These are phyloP conservation scores for Wickerhamiella parazyma DNA, from an alignment of 805 yeast species.

Conservation along the genomic window DNA sequence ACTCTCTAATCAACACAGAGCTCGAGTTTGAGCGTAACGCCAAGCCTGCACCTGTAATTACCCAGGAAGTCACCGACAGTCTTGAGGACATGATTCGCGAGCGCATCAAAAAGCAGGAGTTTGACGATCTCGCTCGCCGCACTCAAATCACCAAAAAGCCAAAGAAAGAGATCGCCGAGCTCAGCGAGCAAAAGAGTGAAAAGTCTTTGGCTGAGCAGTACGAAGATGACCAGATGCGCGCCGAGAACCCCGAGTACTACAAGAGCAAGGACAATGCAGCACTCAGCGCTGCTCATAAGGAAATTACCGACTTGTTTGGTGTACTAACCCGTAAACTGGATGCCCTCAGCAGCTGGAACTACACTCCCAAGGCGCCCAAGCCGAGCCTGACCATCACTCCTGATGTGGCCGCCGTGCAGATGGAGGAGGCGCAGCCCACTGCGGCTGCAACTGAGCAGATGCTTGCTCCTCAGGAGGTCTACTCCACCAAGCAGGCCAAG, in stretches of 20 bases:
- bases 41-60: constrained; percentile 91
- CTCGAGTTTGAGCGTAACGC: constrained; percentile 86
- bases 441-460: constrained; percentile 58
- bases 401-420: constrained; percentile 63
- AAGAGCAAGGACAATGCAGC: constrained; percentile 46
- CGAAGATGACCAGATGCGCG: constrained; percentile 57
- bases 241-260: constrained; percentile 29
- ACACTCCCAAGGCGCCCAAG: constrained; percentile 79
- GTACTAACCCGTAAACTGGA: constrained; percentile 61
- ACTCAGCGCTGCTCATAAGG: constrained; percentile 59
- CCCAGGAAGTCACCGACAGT: constrained; percentile 73
- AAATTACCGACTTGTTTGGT: constrained; percentile 52
- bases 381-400: constrained; percentile 70
- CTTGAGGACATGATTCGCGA: constrained; percentile 80
- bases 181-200: constrained; percentile 69
- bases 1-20: constrained; percentile 62
- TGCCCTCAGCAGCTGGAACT: constrained; percentile 86
- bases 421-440: constrained; percentile 96
- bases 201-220: constrained; percentile 86
- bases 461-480: constrained; percentile 92
- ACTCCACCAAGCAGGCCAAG: constrained; percentile 24
- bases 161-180: constrained; percentile 36
- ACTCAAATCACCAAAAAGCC: constrained; percentile 29
- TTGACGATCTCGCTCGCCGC: constrained; percentile 74
- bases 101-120: constrained; percentile 58